Base-by-base conservation (phyloP, 306 rosid species). In the Sicyos edulis region DNA sequence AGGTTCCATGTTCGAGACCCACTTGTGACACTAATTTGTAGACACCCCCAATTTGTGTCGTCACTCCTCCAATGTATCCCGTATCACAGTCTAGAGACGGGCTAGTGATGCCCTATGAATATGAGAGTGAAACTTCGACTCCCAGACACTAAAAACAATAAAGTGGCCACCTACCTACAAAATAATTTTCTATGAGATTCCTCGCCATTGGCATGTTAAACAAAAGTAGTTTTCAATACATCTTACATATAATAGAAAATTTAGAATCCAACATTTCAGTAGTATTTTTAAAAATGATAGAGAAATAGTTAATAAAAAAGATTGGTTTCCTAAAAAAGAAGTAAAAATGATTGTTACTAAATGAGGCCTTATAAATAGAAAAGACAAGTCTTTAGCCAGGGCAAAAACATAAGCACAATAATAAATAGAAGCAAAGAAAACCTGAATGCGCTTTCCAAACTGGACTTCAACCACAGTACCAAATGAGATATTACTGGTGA, bases 391-490 rank as follows among this genome's bases (percentile, higher is more conserved):
- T 40, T 64, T 29, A 6, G 32, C 54, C 32, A 8, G 49, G n/a
- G 67, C 11, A 55, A 20, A n/a, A 54, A 60, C 67, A 61, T 0
- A 26, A 62, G 24, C 21, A 0, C 50, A 63, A n/a, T 63, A 63
- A 37, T 63, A 63, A 63, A 37, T 7, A 40, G 49, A 13, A 29
- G 70, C 22, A 62, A 10, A 62, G 24, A 44, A 74, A 70, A 90
- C 97, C 97, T 90, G 97, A 78, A 93, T 88, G 55, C 83, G 95
- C 80, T 88, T 90, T 80, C 98, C 98, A 7, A 93, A 91, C 87
- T 93, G 98, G 74, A 93, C 84, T 78, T 93, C 97, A 55, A 93
- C 90, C 73, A 90, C 93, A 4, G 97, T 85, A 26, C 97, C 97
- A 22, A 93, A 88, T 63, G 98, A 83, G 76, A 92, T 85, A 78